Evolutionary conservation across 306 rosid species (phyloP).

Genomic region (Datisca glomerata): DNA sequence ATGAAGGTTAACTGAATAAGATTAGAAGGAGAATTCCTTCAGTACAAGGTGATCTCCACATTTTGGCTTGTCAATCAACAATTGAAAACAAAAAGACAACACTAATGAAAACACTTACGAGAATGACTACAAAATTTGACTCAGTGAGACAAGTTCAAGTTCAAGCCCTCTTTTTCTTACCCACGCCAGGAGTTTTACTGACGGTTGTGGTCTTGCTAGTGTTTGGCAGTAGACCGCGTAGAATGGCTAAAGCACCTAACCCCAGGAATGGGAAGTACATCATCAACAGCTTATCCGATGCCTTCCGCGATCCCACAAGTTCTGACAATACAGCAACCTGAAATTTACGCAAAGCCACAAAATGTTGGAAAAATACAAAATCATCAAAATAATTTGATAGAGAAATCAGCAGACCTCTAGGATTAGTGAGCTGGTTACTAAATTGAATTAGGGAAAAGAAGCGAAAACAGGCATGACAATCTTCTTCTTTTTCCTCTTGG

Average conservation of each 20-base stretch:
- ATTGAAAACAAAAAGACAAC: too few species aligned
- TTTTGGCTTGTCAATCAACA: too few species aligned
- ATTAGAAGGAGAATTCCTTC: too few species aligned
- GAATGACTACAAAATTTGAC: too few species aligned
- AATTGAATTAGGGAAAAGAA: neutral
- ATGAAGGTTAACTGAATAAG: too few species aligned
- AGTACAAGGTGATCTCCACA: too few species aligned
- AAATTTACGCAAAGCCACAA: conserved; percentile 15
- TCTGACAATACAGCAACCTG: conserved; percentile 57
- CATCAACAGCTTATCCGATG: conserved; percentile 42
- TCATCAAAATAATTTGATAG: neutral
- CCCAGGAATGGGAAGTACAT: conserved; percentile 48
- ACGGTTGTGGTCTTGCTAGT: conserved; percentile 18
- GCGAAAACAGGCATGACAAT: neutral
- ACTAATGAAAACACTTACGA: too few species aligned
- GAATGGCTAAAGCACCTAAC: conserved; percentile 36
- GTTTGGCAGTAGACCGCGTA: conserved; percentile 42
- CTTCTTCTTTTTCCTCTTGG: neutral
- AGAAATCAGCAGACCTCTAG: neutral
- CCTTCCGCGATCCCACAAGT: conserved; percentile 36
- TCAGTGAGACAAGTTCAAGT: conserved; percentile 1
- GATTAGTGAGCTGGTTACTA: too few species aligned
- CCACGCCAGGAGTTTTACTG: conserved; percentile 23
- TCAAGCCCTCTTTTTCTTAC: conserved; percentile 51
- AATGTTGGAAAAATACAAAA: neutral